A percentile compares a stretch with the other conserved stretches of the same genome.
These are phyloP conservation scores for Ampelomyces quisqualis DNA, from an alignment of 2,329 filamentous ascomycete genomes.

Conservation along the genomic window DNA sequence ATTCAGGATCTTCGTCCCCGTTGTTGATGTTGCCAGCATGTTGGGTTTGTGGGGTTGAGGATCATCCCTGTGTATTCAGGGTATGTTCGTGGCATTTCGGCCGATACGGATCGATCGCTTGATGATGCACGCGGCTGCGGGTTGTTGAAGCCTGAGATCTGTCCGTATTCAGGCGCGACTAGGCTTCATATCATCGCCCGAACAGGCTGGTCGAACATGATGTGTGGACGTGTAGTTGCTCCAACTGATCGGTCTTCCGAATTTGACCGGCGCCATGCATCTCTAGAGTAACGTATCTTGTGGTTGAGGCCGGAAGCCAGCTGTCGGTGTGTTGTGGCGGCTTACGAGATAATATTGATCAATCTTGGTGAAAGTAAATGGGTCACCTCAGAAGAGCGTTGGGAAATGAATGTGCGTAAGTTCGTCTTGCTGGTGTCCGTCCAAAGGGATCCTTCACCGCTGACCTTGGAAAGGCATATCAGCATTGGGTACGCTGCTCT, in stretches of 20 bases:
- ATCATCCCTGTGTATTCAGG: neutral
- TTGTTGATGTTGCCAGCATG: constrained; percentile 2
- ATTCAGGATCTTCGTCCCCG: neutral
- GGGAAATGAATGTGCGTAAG: neutral
- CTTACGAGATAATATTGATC: neutral
- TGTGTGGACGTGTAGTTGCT: too few relatives aligned
- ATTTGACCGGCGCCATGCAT: too few relatives aligned
- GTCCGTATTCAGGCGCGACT: too few relatives aligned
- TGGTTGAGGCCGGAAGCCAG: neutral
- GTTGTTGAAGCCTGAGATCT: too few relatives aligned
- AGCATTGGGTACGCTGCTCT: neutral
- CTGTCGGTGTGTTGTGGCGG: neutral
- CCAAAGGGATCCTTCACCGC: neutral
- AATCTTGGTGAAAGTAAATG: neutral
- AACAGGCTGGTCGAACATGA: too few relatives aligned
- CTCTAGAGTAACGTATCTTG: neutral
- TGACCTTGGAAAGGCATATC: neutral
- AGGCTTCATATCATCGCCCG: too few relatives aligned
- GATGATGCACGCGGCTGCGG: too few relatives aligned
- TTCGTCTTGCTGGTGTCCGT: neutral
- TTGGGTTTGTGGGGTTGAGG: constrained; percentile 3
- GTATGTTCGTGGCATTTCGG: neutral
- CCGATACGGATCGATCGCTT: neutral
- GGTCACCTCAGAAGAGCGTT: neutral
- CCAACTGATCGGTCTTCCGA: too few relatives aligned